Evolutionary conservation across 805 yeast genomes (phyloP).

Genomic region (Cyberlindnera japonica): DNA sequence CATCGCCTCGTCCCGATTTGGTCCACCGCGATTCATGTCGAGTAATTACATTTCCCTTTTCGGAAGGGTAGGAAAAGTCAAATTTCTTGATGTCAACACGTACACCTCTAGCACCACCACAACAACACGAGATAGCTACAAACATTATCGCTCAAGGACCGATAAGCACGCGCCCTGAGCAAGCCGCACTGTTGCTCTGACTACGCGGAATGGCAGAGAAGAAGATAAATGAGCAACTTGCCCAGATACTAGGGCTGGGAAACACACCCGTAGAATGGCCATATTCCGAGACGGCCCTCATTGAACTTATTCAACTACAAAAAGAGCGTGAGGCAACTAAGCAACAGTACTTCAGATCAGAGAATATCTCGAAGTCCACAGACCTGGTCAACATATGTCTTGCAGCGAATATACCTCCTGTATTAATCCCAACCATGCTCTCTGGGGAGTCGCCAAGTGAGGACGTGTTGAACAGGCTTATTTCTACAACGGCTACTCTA

Average conservation of each 20-base stretch:
- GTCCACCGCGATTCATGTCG: too few relatives aligned
- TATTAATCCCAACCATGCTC: slow-evolving; percentile 60
- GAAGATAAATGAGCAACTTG: slow-evolving; percentile 20
- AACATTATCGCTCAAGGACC: too few relatives aligned
- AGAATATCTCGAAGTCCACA: slow-evolving; percentile 54
- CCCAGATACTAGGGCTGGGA: slow-evolving; percentile 23
- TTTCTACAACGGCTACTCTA: not conserved
- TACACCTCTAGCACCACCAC: too few relatives aligned
- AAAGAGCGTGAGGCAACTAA: slow-evolving; percentile 75
- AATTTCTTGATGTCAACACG: too few relatives aligned
- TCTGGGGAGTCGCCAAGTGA: slow-evolving; percentile 30
- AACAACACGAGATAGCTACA: too few relatives aligned
- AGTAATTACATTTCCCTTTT: too few relatives aligned
- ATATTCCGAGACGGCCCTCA: slow-evolving; percentile 21
- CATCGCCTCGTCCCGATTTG: too few relatives aligned
- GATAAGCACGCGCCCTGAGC: too few relatives aligned
- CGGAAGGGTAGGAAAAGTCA: too few relatives aligned
- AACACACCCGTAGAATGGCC: slow-evolving; percentile 25
- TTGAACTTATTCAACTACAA: slow-evolving; percentile 25
- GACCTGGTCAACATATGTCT: slow-evolving; percentile 61
- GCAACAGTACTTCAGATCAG: slow-evolving; percentile 71
- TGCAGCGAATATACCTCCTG: slow-evolving; percentile 58
- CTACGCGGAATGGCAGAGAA: not conserved
- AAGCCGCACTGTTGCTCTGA: too few relatives aligned
- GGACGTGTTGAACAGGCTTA: slow-evolving; percentile 10